Conservation (phyloP, 2,329 filamentous ascomycete species). For the Fusarium torulosum region DNA sequence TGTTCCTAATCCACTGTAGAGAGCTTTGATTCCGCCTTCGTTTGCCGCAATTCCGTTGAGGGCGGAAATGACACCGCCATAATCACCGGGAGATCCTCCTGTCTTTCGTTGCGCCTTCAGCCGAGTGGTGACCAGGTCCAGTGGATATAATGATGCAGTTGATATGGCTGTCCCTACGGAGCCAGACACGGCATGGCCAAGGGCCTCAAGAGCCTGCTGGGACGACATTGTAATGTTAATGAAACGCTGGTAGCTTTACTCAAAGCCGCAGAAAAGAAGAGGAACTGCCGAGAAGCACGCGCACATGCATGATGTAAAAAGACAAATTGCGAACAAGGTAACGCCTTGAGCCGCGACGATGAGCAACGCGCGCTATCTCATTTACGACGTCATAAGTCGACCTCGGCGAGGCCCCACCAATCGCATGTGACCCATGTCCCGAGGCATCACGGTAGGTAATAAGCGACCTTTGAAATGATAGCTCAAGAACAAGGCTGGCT, state of each 20-base stretch:
- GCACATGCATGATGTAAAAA: slow-evolving; percentile 19
- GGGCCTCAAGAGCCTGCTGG: slow-evolving; percentile 70
- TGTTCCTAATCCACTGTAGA: slow-evolving; percentile 75
- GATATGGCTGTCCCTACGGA: slow-evolving; percentile 82
- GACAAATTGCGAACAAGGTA: slow-evolving; percentile 12
- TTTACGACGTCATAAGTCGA: slow-evolving; percentile 41
- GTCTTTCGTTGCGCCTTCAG: slow-evolving; percentile 81
- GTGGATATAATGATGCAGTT: slow-evolving; percentile 82
- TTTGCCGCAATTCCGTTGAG: slow-evolving; percentile 75
- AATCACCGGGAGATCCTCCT: slow-evolving; percentile 61
- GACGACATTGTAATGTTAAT: slow-evolving; percentile 48
- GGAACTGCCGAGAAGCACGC: slow-evolving; percentile 4
- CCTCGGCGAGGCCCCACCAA: slow-evolving; percentile 24
- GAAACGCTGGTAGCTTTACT: neutral
- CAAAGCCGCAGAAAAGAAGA: neutral
- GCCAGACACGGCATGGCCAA: slow-evolving; percentile 86
- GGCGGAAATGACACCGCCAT: slow-evolving; percentile 76
- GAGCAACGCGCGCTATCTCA: slow-evolving; percentile 18
- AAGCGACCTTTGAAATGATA: slow-evolving; percentile 1
- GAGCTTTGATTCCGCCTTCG: slow-evolving; percentile 77
- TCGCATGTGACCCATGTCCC: slow-evolving; percentile 40
- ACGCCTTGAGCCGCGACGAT: slow-evolving; percentile 22
- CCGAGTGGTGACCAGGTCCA: slow-evolving; percentile 84
- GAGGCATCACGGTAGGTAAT: slow-evolving; percentile 12
- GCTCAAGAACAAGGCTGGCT: neutral